These are phyloP conservation scores for Aspergillus pseudoglaucus DNA, from an alignment of 2,329 filamentous ascomycete species.

Conservation along the genomic window DNA sequence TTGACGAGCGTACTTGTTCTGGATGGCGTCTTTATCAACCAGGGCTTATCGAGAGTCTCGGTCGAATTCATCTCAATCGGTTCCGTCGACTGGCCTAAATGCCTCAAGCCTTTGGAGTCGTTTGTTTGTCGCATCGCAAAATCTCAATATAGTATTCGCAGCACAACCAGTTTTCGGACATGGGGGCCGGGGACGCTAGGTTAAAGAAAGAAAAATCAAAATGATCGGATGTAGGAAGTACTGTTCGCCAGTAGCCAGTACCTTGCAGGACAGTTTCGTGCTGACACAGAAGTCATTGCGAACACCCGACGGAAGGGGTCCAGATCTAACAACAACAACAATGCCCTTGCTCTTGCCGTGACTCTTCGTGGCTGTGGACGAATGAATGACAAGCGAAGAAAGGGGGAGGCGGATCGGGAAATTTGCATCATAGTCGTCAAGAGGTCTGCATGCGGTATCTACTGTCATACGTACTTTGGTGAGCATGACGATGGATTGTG, in stretches of 20 bases:
- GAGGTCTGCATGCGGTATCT: not conserved
- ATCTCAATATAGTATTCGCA: no score
- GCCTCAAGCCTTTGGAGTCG: no score
- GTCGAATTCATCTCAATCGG: no score
- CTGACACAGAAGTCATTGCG: not conserved
- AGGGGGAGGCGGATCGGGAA: not conserved
- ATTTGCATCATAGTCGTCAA: not conserved
- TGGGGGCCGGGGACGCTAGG: not conserved
- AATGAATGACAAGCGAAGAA: not conserved
- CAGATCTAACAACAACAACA: no score
- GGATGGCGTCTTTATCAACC: not conserved
- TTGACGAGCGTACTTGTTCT: conserved; percentile 16
- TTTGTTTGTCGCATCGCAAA: no score
- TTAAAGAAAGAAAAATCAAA: not conserved
- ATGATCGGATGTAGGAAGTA: not conserved
- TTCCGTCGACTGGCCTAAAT: no score
- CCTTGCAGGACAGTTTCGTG: not conserved
- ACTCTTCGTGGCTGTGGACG: not conserved
- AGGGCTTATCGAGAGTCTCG: not conserved
- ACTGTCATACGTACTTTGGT: no score
- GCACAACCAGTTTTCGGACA: no score
- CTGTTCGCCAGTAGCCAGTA: not conserved
- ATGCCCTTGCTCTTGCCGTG: no score
- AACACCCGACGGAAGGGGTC: no score
- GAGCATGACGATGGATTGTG: no score